Conservation (phyloP, 306 rosid genomes). For the Rubus parviflorus region DNA sequence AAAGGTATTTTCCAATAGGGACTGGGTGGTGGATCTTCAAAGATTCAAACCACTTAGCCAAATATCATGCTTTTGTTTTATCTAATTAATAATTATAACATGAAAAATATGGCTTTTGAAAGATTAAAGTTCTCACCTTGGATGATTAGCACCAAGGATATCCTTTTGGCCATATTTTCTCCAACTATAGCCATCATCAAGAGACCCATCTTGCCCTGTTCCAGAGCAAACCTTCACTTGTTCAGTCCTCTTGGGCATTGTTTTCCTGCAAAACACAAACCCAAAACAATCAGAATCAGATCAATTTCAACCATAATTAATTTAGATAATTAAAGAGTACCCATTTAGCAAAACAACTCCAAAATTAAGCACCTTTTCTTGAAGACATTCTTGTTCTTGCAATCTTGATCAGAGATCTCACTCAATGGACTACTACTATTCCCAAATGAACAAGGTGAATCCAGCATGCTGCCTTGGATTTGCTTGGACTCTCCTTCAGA, state of each 20-base stretch:
- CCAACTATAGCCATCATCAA: conserved; percentile 75
- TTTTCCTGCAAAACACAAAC: conserved; percentile 52
- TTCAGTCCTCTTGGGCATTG: conserved; percentile 48
- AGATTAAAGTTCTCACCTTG: conserved; percentile 49
- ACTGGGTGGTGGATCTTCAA: neutral
- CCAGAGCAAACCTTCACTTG: conserved; percentile 52
- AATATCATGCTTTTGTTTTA: neutral
- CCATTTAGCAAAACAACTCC: neutral
- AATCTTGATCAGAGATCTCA: conserved; percentile 43
- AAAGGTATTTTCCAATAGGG: neutral
- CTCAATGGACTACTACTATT: conserved; percentile 39
- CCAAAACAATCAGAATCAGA: conserved; percentile 17
- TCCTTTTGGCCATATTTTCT: conserved; percentile 95
- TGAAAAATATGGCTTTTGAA: neutral
- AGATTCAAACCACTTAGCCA: neutral
- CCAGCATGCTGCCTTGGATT: conserved; percentile 21
- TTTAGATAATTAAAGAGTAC: neutral
- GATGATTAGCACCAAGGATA: conserved; percentile 74
- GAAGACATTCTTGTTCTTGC: conserved; percentile 41
- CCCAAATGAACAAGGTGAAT: conserved; percentile 38
- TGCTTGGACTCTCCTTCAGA: conserved; percentile 27
- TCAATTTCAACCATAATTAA: neutral
- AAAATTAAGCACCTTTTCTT: conserved; percentile 58
- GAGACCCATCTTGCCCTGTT: conserved; percentile 46
- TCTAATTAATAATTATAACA: neutral